Conservation (phyloP, 164 flowering plant genomes). For the Macadamia tetraphylla region DNA sequence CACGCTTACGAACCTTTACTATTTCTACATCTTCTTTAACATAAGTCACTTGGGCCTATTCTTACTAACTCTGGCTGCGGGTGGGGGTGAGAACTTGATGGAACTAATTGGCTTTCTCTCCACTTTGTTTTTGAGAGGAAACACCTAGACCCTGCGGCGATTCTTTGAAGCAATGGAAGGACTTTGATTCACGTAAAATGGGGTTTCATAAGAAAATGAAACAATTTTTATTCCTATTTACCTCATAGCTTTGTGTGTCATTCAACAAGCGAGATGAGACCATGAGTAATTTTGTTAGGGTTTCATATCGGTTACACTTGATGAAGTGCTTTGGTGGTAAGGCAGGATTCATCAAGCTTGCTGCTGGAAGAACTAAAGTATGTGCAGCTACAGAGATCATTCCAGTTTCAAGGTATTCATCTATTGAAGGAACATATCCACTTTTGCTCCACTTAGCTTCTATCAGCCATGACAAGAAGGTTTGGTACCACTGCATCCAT, state of each 20-base stretch:
- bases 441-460: conserved; percentile 34
- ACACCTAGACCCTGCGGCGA: no score
- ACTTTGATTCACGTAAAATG: no score
- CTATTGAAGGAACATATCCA: conserved; percentile 21
- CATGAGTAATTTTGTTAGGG: conserved; percentile 33
- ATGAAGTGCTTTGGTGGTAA: conserved; percentile 11
- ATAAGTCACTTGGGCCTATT: no score
- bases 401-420: conserved; percentile 30
- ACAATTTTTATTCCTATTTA: background rate
- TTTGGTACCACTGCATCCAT: conserved; percentile 35
- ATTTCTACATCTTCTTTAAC: no score
- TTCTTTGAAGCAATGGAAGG: no score
- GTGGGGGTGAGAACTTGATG: no score
- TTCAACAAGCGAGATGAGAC: conserved; percentile 28
- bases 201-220: no score
- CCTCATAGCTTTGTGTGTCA: conserved; percentile 39
- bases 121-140: no score
- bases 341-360: conserved; percentile 13
- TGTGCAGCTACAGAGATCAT: conserved; percentile 32
- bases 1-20: no score
- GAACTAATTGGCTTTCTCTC: no score
- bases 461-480: conserved; percentile 32
- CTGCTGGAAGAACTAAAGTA: conserved; percentile 20
- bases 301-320: conserved; percentile 8
- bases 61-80: no score